Percentiles rank a stretch among this genome's conserved stretches.
These are phyloP conservation scores for Elymus sibiricus DNA, from an alignment of 176 grass and related monocot genomes.

Conservation along the genomic window DNA sequence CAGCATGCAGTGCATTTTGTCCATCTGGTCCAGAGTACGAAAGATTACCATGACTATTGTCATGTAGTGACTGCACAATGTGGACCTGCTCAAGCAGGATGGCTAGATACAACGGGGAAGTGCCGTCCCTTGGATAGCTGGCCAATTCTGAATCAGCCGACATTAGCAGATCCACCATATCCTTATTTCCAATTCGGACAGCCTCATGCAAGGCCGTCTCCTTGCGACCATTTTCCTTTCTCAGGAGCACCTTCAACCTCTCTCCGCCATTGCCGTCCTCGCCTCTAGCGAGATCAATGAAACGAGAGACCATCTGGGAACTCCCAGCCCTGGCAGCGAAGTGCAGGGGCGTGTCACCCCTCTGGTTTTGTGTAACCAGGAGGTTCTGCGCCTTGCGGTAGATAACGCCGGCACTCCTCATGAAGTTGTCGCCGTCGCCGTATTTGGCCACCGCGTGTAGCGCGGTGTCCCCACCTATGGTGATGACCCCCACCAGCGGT, in stretches of 20 bases:
- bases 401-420: background rate
- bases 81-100: fast-evolving
- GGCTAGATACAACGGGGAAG: background rate
- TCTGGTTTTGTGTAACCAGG: background rate
- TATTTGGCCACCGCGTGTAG: background rate
- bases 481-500: background rate
- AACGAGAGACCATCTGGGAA: background rate
- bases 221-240: background rate
- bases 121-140: background rate
- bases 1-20: background rate
- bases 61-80: background rate
- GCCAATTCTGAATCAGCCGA: background rate
- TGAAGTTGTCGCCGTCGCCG: background rate
- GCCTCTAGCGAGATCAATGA: background rate
- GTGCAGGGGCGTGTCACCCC: background rate
- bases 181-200: background rate
- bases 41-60: background rate
- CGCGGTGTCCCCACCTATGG: background rate
- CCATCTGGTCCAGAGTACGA: background rate
- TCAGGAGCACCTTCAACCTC: background rate
- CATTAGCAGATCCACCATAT: background rate
- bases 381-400: background rate
- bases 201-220: background rate
- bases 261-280: background rate
- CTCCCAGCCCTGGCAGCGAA: background rate